These are phyloP conservation scores for Thalia dealbata DNA, from an alignment of 176 grass and related monocot genomes.

Conservation along the genomic window DNA sequence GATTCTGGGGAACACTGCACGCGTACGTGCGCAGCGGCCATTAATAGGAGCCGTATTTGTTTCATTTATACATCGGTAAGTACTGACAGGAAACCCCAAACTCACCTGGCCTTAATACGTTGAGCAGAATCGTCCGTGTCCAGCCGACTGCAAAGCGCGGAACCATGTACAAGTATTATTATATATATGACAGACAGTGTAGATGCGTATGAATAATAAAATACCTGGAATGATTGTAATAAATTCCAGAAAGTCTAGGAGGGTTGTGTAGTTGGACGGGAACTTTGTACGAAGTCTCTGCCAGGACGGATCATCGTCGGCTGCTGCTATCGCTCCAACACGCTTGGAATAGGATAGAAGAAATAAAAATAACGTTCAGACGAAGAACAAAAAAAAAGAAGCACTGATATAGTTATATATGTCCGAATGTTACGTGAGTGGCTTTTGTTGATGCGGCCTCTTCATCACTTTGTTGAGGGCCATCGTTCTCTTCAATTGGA, in stretches of 20 bases:
- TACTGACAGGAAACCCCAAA: no score
- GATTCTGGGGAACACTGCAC: constrained; percentile 19
- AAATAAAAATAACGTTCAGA: not conserved
- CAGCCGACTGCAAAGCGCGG: not conserved
- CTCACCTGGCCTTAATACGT: not conserved
- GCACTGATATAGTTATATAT: no score
- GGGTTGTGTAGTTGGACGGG: not conserved
- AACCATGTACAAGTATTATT: no score
- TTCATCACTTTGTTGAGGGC: no score
- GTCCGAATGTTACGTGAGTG: no score
- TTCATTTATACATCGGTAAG: no score
- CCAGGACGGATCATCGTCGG: not conserved
- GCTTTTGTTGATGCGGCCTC: no score
- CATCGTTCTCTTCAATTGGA: no score
- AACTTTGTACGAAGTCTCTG: not conserved
- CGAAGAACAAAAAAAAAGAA: no score
- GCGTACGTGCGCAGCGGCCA: not conserved
- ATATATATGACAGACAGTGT: no score
- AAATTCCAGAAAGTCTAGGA: not conserved
- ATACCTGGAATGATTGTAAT: not conserved
- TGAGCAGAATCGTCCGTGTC: not conserved
- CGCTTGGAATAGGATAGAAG: not conserved
- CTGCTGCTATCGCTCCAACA: not conserved
- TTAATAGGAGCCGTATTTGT: no score
- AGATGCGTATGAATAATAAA: not conserved